Conservation (phyloP, 2,329 filamentous ascomycete species). For the Mycosphaerella sp. region DNA sequence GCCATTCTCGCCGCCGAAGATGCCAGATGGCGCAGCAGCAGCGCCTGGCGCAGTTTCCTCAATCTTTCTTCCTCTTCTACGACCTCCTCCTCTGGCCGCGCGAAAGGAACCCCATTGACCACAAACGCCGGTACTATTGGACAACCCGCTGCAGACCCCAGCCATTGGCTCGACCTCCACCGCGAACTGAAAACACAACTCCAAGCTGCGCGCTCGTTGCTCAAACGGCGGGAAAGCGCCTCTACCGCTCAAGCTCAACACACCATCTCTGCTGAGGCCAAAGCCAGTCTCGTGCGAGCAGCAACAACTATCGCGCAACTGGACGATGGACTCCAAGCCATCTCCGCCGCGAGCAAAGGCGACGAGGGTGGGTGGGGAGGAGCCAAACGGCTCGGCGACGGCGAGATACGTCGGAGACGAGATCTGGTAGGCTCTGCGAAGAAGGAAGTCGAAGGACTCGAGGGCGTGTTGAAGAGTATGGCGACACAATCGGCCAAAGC, state of each 20-base stretch:
- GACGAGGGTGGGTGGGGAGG: constrained; percentile 36
- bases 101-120: constrained; percentile 32
- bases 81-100: no score
- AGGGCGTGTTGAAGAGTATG: constrained; percentile 63
- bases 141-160: constrained; percentile 41
- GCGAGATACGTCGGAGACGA: constrained; percentile 63
- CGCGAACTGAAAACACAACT: constrained; percentile 65
- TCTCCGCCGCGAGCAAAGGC: constrained; percentile 31
- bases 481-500: constrained; percentile 42
- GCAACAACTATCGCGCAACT: constrained; percentile 58
- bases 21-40: constrained; percentile 66
- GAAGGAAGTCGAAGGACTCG: constrained; percentile 69
- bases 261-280: constrained; percentile 60
- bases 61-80: constrained; percentile 54
- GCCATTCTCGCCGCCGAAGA: constrained; percentile 68
- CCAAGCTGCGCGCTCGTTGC: constrained; percentile 57
- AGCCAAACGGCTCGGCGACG: constrained; percentile 56
- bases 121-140: constrained; percentile 22
- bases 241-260: constrained; percentile 54
- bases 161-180: constrained; percentile 71
- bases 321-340: constrained; percentile 54
- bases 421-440: constrained; percentile 64
- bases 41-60: constrained; percentile 66
- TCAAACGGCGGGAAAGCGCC: constrained; percentile 63
- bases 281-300: constrained; percentile 63